Evolutionary conservation across 495 filamentous ascomycete genomes (phyloP).

Genomic region (Rhypophila decipiens): DNA sequence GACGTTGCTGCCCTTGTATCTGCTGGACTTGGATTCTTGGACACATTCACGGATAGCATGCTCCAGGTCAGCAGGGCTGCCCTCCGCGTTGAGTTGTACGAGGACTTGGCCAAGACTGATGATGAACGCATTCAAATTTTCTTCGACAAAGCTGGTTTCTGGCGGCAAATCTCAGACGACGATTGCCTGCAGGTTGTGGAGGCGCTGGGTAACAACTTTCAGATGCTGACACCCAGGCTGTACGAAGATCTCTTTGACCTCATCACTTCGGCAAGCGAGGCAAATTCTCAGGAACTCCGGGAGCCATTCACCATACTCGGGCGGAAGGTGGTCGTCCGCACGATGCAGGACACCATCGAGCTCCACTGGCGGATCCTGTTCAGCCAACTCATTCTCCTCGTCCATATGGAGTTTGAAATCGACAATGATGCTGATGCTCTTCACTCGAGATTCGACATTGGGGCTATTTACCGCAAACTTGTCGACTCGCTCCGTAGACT

Average conservation of each 20-base stretch:
- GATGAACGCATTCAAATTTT: constrained; percentile 63
- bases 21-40: constrained; percentile 54
- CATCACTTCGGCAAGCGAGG: constrained; percentile 33
- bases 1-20: constrained; percentile 45
- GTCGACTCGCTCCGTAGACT: constrained; percentile 63
- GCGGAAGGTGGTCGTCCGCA: constrained; percentile 61
- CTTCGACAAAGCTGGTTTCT: constrained; percentile 65
- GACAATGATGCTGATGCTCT: constrained; percentile 59
- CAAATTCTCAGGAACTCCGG: constrained; percentile 27
- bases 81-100: constrained; percentile 62
- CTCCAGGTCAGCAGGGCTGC: constrained; percentile 52
- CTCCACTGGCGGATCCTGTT: constrained; percentile 63
- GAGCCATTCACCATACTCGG: constrained; percentile 63
- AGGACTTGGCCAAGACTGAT: constrained; percentile 58
- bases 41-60: constrained; percentile 56
- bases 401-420: constrained; percentile 75
- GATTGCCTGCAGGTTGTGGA: constrained; percentile 50
- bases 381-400: constrained; percentile 73
- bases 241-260: constrained; percentile 41
- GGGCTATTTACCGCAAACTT: constrained; percentile 59
- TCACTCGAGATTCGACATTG: constrained; percentile 56
- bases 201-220: constrained; percentile 50
- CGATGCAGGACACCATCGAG: constrained; percentile 70
- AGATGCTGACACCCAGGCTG: constrained; percentile 47
- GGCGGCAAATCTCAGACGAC: constrained; percentile 67